Base-by-base conservation (phyloP, 495 filamentous ascomycete genomes). In the Cudoniella acicularis region DNA sequence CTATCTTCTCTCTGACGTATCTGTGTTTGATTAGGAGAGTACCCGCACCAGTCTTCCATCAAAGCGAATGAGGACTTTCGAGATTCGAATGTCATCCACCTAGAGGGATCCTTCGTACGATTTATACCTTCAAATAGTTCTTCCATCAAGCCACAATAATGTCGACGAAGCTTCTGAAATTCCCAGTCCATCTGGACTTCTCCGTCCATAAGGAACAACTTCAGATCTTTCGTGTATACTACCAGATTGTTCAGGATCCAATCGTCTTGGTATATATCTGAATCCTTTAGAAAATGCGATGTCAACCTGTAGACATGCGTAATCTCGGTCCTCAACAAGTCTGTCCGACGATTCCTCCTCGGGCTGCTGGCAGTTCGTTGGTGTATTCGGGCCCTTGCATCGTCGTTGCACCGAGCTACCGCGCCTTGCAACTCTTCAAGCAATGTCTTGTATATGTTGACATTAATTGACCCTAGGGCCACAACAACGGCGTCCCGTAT, bases 1-100 rank as follows among this genome's bases (percentile, higher is more conserved):
- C 80, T 87, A 54, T 96, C 88, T 76, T 97, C 94, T 54, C 91
- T 79, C 57, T 89, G 84, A 16, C 85, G 83, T 36, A 96, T 90
- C 57, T 92, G 88, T 27, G 75, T 73, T 66, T 92, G 92, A 69
- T 97, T 96, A 4, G 94, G 91, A 0, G 94, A 96, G 70, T 94
- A 95, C 0, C 95, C 94, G 73, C 95, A 98, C 94, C 94, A 98
- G 56, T 98, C 93, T 69, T 98, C 93, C 92, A 98, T 98, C 27
- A 98, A 73, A 3, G 92, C 86, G 67, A 98, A 98, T 4, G 92
- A 85, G 10, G 94, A 96, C 66, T 96, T 92, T 22, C 94, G 79
- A 0, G 91, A 88, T 68, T 97, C 94, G 61, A 98, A 98, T 0
- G 95, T 89, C 77, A 98, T 92, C 90, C 92, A 98, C 20, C 89